Evolutionary conservation across 768 basidiomycete genomes (phyloP).

Genomic region (Tulasnella calospora): DNA sequence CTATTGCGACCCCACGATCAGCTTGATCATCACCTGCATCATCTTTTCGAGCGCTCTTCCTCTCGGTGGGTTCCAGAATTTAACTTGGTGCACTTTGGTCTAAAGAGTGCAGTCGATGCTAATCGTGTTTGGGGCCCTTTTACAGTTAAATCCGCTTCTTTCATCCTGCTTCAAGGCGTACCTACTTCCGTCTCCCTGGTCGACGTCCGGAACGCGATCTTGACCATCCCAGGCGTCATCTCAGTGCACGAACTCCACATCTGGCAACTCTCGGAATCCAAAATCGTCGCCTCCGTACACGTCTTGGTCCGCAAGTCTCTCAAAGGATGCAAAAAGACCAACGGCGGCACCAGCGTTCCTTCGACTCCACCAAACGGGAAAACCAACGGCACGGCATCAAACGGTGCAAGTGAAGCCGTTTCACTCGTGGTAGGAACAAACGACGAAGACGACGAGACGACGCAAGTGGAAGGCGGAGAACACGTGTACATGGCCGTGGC

Average conservation of each 20-base stretch:
- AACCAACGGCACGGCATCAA: neutral
- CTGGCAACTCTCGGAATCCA: conserved; percentile 95
- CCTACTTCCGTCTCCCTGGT: conserved; percentile 85
- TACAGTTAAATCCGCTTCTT: conserved; percentile 54
- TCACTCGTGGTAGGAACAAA: neutral
- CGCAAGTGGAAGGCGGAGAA: conserved; percentile 39
- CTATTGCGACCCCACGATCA: conserved; percentile 91
- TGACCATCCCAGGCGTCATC: conserved; percentile 75
- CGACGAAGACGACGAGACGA: neutral
- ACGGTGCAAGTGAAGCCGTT: neutral
- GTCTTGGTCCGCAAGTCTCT: conserved; percentile 53
- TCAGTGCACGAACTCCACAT: conserved; percentile 93
- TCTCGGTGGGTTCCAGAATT: conserved; percentile 40
- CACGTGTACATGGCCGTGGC: conserved; percentile 91
- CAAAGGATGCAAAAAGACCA: conserved; percentile 7
- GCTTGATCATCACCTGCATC: conserved; percentile 88
- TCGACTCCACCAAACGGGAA: neutral
- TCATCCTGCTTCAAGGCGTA: conserved; percentile 92
- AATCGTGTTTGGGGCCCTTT: neutral
- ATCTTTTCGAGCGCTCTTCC: conserved; percentile 95
- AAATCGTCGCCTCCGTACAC: conserved; percentile 93
- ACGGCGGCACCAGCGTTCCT: neutral
- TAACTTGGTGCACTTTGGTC: neutral
- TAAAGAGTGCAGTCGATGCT: neutral
- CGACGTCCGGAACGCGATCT: conserved; percentile 77